A percentile compares a stretch with the other conserved stretches of the same genome.
phyloP scores from a whole-genome alignment of 768 basidiomycete genomes.

The Pulveroboletus ravenelii region DNA sequence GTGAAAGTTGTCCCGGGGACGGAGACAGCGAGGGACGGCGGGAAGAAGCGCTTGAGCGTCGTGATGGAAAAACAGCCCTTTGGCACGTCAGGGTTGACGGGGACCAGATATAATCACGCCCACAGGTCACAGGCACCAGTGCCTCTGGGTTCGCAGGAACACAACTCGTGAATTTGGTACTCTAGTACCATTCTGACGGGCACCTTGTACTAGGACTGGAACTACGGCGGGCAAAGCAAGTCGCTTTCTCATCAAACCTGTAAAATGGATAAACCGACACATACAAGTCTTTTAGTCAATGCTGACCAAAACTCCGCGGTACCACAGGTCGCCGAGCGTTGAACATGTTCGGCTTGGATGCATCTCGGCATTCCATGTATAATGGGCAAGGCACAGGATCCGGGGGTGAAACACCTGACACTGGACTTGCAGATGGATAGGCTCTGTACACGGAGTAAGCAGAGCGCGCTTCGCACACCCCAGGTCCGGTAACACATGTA shows the following conservation, averaged over 20 bases:
- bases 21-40: conserved; percentile 37
- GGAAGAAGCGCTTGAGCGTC: conserved; percentile 9
- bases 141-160: conserved; percentile 10
- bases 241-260: conserved; percentile 13
- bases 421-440: conserved; percentile 11
- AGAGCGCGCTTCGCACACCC: background rate
- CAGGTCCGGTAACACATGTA: background rate
- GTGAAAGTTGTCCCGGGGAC: conserved; percentile 14
- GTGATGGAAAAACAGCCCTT: conserved; percentile 26
- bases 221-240: conserved; percentile 9
- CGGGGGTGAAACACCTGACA: background rate
- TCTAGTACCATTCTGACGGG: conserved; percentile 19
- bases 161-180: conserved; percentile 1
- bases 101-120: conserved; percentile 44
- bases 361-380: conserved; percentile 8
- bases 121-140: conserved; percentile 29
- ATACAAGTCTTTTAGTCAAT: background rate
- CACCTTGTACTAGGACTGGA: conserved; percentile 1
- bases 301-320: conserved; percentile 12
- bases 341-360: background rate
- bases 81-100: conserved; percentile 39
- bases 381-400: conserved; percentile 6
- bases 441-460: conserved; percentile 5
- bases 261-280: background rate
- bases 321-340: background rate